phyloP scores from a whole-genome alignment of 2,329 filamentous ascomycete species.

The Thielaviopsis cerberus region DNA sequence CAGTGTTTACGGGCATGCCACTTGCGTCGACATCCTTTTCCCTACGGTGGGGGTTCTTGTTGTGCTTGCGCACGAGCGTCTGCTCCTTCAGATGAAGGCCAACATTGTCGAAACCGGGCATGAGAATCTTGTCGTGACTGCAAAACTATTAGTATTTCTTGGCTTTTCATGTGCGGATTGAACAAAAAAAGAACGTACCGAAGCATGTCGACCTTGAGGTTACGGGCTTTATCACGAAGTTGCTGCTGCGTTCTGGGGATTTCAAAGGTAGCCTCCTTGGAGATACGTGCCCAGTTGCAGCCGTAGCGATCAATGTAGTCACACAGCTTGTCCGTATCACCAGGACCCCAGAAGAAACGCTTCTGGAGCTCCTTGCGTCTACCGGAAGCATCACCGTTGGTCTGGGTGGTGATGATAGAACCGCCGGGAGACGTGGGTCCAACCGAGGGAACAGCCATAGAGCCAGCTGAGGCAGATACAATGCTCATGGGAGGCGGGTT shows the following conservation, averaged over 20 bases:
- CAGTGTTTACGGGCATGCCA: conserved; percentile 23
- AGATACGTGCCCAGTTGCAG: conserved; percentile 12
- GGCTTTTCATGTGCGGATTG: neutral
- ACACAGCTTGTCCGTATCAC: conserved; percentile 9
- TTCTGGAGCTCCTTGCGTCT: conserved; percentile 8
- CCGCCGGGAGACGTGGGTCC: neutral
- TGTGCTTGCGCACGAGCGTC: conserved; percentile 20
- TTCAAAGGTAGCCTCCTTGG: conserved; percentile 9
- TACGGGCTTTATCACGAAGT: conserved; percentile 38
- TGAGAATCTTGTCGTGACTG: conserved; percentile 25
- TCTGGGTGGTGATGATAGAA: neutral
- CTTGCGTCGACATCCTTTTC: conserved; percentile 27
- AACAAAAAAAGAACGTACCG: conserved; percentile 17
- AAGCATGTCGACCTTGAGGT: conserved; percentile 34
- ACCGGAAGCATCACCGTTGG: conserved; percentile 7
- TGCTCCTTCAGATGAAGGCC: conserved; percentile 32
- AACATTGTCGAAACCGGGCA: conserved; percentile 31
- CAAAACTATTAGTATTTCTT: neutral
- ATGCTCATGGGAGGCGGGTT: neutral
- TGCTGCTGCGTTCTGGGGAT: conserved; percentile 33
- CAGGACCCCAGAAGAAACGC: conserved; percentile 15
- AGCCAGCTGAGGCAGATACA: neutral
- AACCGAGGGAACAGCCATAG: conserved; percentile 1
- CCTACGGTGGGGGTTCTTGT: conserved; percentile 31
- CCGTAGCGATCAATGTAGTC: conserved; percentile 11